Evolutionary conservation across 2,329 filamentous ascomycete genomes (phyloP), one percentile per base, ranked within the genome.

Genomic region (Aspergillaceae sp.): DNA sequence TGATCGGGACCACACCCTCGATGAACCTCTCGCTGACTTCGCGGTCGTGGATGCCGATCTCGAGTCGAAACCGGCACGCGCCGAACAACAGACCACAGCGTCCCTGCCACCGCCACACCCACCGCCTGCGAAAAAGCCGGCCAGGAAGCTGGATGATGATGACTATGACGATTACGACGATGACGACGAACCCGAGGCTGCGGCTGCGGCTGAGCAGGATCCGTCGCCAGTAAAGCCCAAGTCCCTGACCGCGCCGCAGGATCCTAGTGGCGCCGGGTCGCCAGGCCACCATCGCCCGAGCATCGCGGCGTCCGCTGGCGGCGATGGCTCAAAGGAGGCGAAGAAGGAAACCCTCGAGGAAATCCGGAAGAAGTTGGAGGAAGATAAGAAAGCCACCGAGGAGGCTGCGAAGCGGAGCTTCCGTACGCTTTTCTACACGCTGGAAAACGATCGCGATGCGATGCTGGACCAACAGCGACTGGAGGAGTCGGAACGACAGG

Each of bases 381-480:
- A 94, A 62, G 87, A 88, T 56, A 92, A 92, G 64, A 90, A 84
- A 64, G 87, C 86, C 29, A 90, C 87, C 41, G 91, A 95, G 61
- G 88, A 94, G 61, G 84, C 86, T 43, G 92, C 88, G 38, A 89
- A 89, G 69, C 80, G 82, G 58, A 92, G 86, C 68, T 97, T 96
- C 67, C 85, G 95, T 62, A 94, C 88, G 7, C 78, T 95, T 54
- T 94, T 97, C 67, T 91, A 95, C 66, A 96, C 92, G 1, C 76
- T 97, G 30, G 92, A 98, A 67, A 92, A 91, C 64, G 92, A 98
- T 63, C 81, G 87, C 46, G 88, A 91, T 58, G 92, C 92, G 42
- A 97, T 98, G 92, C 71, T 97, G 47, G 92, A 98, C 66, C 92
- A 98, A 68, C 89, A 97, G 66, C 88, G 91, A 66, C 77, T 98